These are phyloP conservation scores for Nicotiana sylvestris DNA, from an alignment of 257 asterid species.

Conservation along the genomic window DNA sequence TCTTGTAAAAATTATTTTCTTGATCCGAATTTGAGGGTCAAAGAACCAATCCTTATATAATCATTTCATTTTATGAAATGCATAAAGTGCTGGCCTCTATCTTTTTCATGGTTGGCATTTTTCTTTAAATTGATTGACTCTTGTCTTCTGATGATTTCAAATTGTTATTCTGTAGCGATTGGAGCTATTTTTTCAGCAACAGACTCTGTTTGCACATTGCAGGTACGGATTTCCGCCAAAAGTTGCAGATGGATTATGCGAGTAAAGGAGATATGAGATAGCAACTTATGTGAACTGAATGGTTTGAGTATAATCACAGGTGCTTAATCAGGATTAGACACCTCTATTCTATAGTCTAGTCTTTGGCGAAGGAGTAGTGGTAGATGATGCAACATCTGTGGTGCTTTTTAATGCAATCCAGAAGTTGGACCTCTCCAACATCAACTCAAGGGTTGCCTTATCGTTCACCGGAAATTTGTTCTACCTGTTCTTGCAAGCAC, in stretches of 20 bases:
- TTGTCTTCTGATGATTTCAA: background rate
- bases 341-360: conserved; percentile 57
- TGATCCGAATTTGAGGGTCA: background rate
- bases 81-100: too few relatives aligned
- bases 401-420: conserved; percentile 80
- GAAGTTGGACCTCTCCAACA: conserved; percentile 53
- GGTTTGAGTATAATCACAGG: background rate
- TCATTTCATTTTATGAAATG: too few relatives aligned
- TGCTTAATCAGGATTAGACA: too few relatives aligned
- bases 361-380: conserved; percentile 75
- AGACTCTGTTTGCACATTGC: conserved; percentile 85
- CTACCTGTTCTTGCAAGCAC: conserved; percentile 58
- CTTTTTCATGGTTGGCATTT: too few relatives aligned
- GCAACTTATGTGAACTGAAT: background rate
- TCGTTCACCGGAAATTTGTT: conserved; percentile 47
- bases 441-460: conserved; percentile 26
- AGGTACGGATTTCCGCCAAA: conserved; percentile 29
- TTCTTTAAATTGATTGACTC: too few relatives aligned
- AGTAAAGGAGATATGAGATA: background rate
- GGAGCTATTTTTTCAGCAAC: conserved; percentile 88
- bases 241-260: fast-evolving
- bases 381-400: conserved; percentile 78
- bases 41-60: background rate
- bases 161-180: conserved; percentile 37
- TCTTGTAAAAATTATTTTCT: background rate